These are phyloP conservation scores for Crithidia mellificae DNA, from an alignment of 208 protist species.

Conservation along the genomic window DNA sequence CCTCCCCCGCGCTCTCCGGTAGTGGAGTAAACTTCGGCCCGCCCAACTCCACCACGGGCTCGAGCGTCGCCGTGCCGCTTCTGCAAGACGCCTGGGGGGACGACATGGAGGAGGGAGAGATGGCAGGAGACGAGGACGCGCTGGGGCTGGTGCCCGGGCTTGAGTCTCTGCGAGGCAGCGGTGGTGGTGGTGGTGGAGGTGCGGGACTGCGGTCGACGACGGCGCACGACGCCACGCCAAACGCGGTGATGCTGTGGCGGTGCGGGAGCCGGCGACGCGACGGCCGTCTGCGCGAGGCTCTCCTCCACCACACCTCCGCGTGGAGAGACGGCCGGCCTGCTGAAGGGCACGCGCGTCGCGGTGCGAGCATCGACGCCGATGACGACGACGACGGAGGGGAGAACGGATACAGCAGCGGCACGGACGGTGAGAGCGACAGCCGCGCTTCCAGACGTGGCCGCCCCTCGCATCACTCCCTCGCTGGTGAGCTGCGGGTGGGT, in stretches of 20 bases:
- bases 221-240: conserved; percentile 24
- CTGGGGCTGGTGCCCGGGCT: background rate
- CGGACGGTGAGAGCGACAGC: background rate
- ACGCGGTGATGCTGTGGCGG: conserved; percentile 40
- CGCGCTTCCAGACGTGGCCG: background rate
- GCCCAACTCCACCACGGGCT: no score
- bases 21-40: background rate
- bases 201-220: background rate
- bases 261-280: conserved; percentile 19
- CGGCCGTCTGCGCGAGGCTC: conserved; percentile 29
- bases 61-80: conserved; percentile 6
- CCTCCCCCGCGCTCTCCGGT: conserved; percentile 20
- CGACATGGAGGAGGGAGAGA: conserved; percentile 19
- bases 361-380: background rate
- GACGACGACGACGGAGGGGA: background rate
- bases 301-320: background rate
- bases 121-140: background rate
- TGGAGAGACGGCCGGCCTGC: no score
- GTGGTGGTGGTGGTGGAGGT: background rate
- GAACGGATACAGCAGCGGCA: no score
- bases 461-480: background rate
- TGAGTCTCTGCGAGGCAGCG: background rate
- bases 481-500: background rate
- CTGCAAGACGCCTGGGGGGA: conserved; percentile 26
- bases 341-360: no score